A percentile compares a stretch with the other conserved stretches of the same genome.
Conservation (phyloP, 2,329 filamentous ascomycete genomes). For the Sordariomycetes sp. region DNA sequence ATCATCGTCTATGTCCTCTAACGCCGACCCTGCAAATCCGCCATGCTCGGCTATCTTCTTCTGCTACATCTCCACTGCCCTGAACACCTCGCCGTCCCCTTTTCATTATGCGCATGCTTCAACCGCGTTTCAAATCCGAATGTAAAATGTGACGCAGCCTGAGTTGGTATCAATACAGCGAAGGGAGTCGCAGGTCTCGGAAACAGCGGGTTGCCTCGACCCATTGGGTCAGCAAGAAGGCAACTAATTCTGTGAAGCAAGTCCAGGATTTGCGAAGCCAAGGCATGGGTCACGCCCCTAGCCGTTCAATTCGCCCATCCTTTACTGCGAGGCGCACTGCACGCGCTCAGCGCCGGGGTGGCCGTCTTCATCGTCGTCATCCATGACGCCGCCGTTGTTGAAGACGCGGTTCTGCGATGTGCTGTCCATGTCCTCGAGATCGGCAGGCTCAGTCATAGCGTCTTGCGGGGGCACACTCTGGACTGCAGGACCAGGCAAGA, state of each 20-base stretch:
- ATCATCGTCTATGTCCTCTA: conserved; percentile 29
- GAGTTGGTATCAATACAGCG: no score
- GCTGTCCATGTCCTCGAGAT: conserved; percentile 76
- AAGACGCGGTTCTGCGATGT: conserved; percentile 56
- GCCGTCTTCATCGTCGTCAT: conserved; percentile 72
- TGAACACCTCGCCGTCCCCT: conserved; percentile 3
- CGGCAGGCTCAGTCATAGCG: conserved; percentile 84
- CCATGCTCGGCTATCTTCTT: conserved; percentile 11
- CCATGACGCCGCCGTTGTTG: conserved; percentile 48
- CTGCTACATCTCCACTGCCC: conserved; percentile 6
- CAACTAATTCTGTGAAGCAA: no score
- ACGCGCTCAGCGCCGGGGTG: conserved; percentile 69
- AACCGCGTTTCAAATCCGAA: no score
- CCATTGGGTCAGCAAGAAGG: no score
- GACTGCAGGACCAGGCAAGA: conserved; percentile 64
- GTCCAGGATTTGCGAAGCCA: no score
- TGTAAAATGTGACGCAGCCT: no score
- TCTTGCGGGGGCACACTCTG: conserved; percentile 65
- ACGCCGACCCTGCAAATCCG: conserved; percentile 21
- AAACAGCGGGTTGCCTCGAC: no score
- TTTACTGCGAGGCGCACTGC: conserved; percentile 81
- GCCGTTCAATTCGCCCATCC: no score
- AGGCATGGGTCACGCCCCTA: no score
- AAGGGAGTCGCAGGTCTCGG: no score
- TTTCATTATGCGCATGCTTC: no score